A percentile compares a stretch with the other conserved stretches of the same genome.
phyloP scores from a whole-genome alignment of 106 monocot genomes.

The Ottelia alismoides region DNA sequence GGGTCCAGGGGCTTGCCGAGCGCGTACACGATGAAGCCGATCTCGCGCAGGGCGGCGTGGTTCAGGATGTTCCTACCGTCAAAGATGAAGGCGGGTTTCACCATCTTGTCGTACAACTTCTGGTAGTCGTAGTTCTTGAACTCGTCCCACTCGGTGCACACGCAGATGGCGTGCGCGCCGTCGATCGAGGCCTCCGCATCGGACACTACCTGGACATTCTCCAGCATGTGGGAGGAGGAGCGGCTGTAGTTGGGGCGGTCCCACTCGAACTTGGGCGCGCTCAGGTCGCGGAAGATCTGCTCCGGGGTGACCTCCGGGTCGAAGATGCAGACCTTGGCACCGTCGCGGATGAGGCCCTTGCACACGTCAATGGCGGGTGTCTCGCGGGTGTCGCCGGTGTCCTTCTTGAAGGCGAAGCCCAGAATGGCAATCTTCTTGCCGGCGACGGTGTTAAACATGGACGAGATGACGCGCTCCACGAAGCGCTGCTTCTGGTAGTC shows the following conservation, averaged over 20 bases:
- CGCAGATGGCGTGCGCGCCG: slow-evolving; percentile 28
- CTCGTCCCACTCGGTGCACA: slow-evolving; percentile 42
- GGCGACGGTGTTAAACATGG: no score
- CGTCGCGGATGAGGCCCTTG: no score
- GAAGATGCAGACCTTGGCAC: no score
- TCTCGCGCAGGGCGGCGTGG: no score
- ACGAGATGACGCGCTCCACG: no score
- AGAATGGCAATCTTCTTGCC: no score
- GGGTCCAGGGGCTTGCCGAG: no score
- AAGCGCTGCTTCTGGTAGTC: no score
- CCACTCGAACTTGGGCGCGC: slow-evolving; percentile 4
- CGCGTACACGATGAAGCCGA: no score
- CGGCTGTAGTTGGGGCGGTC: slow-evolving; percentile 4
- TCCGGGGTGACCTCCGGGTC: slow-evolving; percentile 11
- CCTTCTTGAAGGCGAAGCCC: no score
- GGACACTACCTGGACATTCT: slow-evolving; percentile 3
- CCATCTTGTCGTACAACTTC: slow-evolving; percentile 29
- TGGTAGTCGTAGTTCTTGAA: slow-evolving; percentile 31
- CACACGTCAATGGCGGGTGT: no score
- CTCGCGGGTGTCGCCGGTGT: no score
- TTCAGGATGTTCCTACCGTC: slow-evolving; percentile 41
- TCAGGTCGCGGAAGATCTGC: slow-evolving; percentile 6
- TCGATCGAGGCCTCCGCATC: slow-evolving; percentile 28
- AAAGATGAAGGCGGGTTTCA: slow-evolving; percentile 34
- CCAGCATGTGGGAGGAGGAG: not conserved